These are phyloP conservation scores for Diaporthe citriasiana DNA, from an alignment of 2,329 filamentous ascomycete genomes.

Conservation along the genomic window DNA sequence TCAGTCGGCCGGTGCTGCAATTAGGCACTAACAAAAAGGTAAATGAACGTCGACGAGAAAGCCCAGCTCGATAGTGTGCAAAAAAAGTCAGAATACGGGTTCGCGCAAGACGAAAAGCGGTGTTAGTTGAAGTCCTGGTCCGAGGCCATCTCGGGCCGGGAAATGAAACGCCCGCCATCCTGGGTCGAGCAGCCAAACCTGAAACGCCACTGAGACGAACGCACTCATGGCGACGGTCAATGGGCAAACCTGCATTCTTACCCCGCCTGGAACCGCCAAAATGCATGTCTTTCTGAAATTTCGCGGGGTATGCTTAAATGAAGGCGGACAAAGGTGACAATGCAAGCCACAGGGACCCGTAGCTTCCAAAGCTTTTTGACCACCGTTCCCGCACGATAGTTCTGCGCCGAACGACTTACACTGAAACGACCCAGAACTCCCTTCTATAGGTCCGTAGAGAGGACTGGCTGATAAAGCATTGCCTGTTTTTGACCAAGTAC, in stretches of 20 bases:
- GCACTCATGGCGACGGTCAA: constrained; percentile 11
- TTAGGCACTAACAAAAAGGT: constrained; percentile 11
- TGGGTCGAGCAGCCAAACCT: constrained; percentile 38
- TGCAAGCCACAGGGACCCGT: neutral
- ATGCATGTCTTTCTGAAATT: neutral
- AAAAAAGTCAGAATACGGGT: neutral
- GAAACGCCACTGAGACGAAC: constrained; percentile 48
- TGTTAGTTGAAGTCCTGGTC: constrained; percentile 14
- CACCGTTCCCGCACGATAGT: neutral
- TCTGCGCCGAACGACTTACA: neutral
- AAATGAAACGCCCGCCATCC: constrained; percentile 31
- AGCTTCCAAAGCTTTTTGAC: neutral
- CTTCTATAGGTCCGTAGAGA: neutral
- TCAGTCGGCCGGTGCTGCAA: neutral
- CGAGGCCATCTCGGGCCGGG: constrained; percentile 27
- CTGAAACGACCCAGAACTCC: neutral
- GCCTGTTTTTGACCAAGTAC: neutral
- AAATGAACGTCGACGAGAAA: constrained; percentile 9
- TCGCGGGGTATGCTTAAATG: constrained; percentile 16
- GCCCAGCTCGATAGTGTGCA: constrained; percentile 7
- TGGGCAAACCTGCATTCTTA: neutral
- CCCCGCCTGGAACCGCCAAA: constrained; percentile 6
- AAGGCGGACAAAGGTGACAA: neutral
- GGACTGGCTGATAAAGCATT: neutral
- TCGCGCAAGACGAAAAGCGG: constrained; percentile 2